These are phyloP conservation scores for Pythium dissotocum DNA, from an alignment of 352 stramenopile genomes.

Conservation along the genomic window DNA sequence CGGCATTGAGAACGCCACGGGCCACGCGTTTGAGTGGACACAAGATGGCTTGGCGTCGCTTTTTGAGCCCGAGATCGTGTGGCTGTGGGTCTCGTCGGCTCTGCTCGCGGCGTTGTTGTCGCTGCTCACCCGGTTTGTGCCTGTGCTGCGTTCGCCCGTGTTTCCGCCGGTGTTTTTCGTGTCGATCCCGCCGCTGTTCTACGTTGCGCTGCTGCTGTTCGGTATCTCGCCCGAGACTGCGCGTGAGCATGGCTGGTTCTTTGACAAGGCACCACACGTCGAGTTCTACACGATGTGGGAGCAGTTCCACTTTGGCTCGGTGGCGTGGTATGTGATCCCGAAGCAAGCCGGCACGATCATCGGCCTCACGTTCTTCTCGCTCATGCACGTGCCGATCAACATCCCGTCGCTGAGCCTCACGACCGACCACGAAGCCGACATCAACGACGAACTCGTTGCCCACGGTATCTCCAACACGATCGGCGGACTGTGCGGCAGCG, in stretches of 20 bases:
- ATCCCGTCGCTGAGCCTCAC: constrained; percentile 90
- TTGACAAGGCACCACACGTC: constrained; percentile 62
- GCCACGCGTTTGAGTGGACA: constrained; percentile 62
- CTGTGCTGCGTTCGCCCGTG: constrained; percentile 44
- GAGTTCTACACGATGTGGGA: constrained; percentile 77
- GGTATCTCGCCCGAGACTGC: constrained; percentile 60
- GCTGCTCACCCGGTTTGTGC: constrained; percentile 54
- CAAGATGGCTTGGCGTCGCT: constrained; percentile 47
- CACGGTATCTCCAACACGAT: constrained; percentile 92
- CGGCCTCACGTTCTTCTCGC: constrained; percentile 89
- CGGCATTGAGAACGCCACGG: constrained; percentile 85
- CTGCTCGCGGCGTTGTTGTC: constrained; percentile 51
- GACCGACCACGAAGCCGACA: constrained; percentile 87
- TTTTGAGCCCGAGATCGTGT: constrained; percentile 51
- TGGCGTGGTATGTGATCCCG: constrained; percentile 72
- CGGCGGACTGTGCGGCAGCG: constrained; percentile 79
- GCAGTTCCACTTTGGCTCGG: constrained; percentile 65
- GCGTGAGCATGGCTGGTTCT: constrained; percentile 73
- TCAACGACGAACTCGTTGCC: constrained; percentile 92
- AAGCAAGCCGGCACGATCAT: constrained; percentile 82
- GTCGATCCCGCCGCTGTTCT: constrained; percentile 78
- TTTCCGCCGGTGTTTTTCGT: constrained; percentile 83
- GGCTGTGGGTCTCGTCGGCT: constrained; percentile 71
- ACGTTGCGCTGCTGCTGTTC: constrained; percentile 52
- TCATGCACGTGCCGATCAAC: constrained; percentile 96